Base-by-base conservation (phyloP, 2,329 filamentous ascomycete species). In the Sporothrix dimorphospora region DNA sequence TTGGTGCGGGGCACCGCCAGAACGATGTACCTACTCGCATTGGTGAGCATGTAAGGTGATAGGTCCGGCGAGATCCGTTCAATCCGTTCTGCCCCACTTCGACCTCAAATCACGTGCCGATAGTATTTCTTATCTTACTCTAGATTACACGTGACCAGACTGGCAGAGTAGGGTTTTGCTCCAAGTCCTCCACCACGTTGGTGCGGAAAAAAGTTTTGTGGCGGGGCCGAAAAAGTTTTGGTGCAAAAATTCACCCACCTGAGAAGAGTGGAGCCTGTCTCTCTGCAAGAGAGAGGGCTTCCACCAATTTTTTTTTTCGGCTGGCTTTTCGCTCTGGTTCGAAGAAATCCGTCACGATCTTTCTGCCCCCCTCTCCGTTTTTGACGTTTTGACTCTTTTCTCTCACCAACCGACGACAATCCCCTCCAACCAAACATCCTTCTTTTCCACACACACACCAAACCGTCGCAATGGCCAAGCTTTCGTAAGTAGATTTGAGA, bases 401-500 rank as follows among this genome's bases (percentile, higher is more conserved):
- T 65, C 63, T 40, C 55, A 34, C 57, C 67, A 61, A 65, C 59
- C 34, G 47, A 45, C 66, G 40, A 63, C 55, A 34, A 63, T 53
- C 34, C 40, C 55, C 21, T n/a, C n/a, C 45, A 16, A 68, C 38
- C 45, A 47, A 61, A 11, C 61, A 67, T 70, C 30, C n/a, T 63
- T 42, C 30, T 38, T 27, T 51, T 57, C 34, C 21, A 57, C 71
- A 70, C 53, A 67, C 69, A 71, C 30, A 66, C 49, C 59, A 55
- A 72, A 71, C 69, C 73, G 73, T 74, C 73, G 71, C 74, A 87
- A 89, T 89, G 87, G 87, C 87, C 83, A 89, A 89, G 84, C 80
- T 86, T 78, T 88, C 87, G 87, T 89, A 85, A 85, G 87, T 88
- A 73, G 72, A 68, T 55, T 71, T 67, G 21, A 65, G 59, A 42